Conservation (phyloP, 2,329 filamentous ascomycete genomes). For the Curvularia sp. region DNA sequence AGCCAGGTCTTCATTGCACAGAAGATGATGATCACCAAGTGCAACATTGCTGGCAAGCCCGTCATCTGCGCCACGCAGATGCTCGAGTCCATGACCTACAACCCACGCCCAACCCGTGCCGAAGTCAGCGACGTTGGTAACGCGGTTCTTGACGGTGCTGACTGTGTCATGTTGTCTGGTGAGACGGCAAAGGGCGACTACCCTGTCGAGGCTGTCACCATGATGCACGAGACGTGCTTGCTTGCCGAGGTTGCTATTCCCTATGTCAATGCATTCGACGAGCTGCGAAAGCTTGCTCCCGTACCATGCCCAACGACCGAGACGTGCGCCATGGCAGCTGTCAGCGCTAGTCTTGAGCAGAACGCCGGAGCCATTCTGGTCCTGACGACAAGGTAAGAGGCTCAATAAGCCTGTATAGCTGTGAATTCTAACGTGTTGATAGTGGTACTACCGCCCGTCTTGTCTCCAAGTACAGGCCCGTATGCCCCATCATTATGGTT, state of each 20-base stretch:
- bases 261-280: constrained; percentile 95
- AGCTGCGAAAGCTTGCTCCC: constrained; percentile 82
- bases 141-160: constrained; percentile 94
- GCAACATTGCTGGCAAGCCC: constrained; percentile 98
- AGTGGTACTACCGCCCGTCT: constrained; percentile 92
- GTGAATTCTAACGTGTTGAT: constrained; percentile 30
- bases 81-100: constrained; percentile 99
- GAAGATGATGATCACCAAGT: constrained; percentile 99
- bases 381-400: constrained; percentile 79
- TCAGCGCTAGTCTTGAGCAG: constrained; percentile 93
- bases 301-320: constrained; percentile 88
- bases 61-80: constrained; percentile 99
- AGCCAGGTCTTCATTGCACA: constrained; percentile 98
- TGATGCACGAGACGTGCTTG: constrained; percentile 99
- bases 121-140: constrained; percentile 99
- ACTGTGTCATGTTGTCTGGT: constrained; percentile 99
- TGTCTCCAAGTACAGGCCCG: constrained; percentile 96
- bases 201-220: constrained; percentile 86
- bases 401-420: not conserved
- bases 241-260: constrained; percentile 97
- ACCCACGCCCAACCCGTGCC: constrained; percentile 95
- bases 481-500: constrained; percentile 99
- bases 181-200: constrained; percentile 99
- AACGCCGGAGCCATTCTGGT: constrained; percentile 96
- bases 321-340: constrained; percentile 96